Conservation (phyloP, 306 rosid genomes). For the Cicer judaicum region DNA sequence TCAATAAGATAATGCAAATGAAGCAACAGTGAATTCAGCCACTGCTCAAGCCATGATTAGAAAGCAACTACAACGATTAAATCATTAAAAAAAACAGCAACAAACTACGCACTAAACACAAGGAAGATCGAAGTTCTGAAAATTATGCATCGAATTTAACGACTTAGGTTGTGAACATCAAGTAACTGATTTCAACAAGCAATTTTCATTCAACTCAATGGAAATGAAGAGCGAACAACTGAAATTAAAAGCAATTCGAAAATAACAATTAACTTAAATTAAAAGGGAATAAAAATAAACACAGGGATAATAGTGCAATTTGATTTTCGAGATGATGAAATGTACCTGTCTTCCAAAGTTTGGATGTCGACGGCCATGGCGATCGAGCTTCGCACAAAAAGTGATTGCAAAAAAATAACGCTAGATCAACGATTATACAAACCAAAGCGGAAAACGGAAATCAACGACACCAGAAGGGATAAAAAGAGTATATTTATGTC, state of each 20-base stretch:
- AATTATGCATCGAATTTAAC: neutral
- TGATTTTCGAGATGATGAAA: constrained; percentile 20
- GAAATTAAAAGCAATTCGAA: constrained; percentile 23
- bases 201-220: constrained; percentile 4
- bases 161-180: constrained; percentile 10
- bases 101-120: neutral
- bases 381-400: constrained; percentile 29
- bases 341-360: constrained; percentile 61
- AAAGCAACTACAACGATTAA: neutral
- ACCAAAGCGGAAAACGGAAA: constrained; percentile 7
- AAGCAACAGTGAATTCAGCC: constrained; percentile 23
- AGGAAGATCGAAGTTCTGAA: constrained; percentile 20
- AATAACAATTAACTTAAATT: neutral
- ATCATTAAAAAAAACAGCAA: neutral
- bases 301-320: neutral
- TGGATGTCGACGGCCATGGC: constrained; percentile 62
- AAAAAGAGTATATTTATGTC: neutral
- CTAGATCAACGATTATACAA: constrained; percentile 35
- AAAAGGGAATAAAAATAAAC: neutral
- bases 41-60: constrained; percentile 8
- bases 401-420: constrained; percentile 20
- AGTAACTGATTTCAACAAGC: constrained; percentile 22
- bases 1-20: constrained; percentile 22
- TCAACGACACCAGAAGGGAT: constrained; percentile 11
- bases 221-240: constrained; percentile 23